A percentile compares a stretch with the other conserved stretches of the same genome.
Evolutionary conservation across 2,329 filamentous ascomycete genomes (phyloP).

Genomic region (Fusarium sp.): DNA sequence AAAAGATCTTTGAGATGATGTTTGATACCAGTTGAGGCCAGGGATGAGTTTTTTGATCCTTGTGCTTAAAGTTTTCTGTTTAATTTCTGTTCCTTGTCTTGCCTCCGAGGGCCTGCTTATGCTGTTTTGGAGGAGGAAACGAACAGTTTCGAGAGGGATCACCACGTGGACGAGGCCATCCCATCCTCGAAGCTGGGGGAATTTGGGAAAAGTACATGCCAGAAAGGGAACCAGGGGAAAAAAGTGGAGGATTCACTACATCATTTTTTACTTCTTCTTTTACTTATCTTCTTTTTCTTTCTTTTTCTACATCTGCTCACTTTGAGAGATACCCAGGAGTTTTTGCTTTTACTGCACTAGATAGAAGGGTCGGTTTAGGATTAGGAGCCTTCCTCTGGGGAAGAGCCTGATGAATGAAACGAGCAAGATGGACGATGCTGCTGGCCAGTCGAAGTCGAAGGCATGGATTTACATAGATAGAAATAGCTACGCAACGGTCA

Average conservation of each 20-base stretch:
- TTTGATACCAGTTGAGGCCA: slow-evolving; percentile 42
- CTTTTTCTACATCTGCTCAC: slow-evolving; percentile 41
- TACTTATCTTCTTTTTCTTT: slow-evolving; percentile 19
- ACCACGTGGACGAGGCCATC: slow-evolving; percentile 5
- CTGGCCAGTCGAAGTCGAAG: slow-evolving; percentile 43
- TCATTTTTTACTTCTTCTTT: slow-evolving; percentile 4
- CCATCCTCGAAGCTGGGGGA: slow-evolving; percentile 7
- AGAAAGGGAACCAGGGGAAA: slow-evolving; percentile 6
- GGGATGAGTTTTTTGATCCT: slow-evolving; percentile 18
- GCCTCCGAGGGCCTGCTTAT: slow-evolving; percentile 3
- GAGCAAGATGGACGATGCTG: slow-evolving; percentile 45
- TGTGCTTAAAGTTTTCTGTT: slow-evolving; percentile 34
- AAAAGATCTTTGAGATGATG: slow-evolving; percentile 39
- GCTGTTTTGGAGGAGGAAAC: slow-evolving; percentile 28
- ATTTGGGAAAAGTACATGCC: slow-evolving; percentile 20
- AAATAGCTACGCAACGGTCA: slow-evolving; percentile 37
- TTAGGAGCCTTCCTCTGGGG: slow-evolving; percentile 33
- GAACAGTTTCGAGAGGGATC: neutral
- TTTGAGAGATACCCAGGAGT: slow-evolving; percentile 45
- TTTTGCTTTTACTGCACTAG: slow-evolving; percentile 38
- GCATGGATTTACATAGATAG: slow-evolving; percentile 43
- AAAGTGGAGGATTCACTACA: slow-evolving; percentile 14
- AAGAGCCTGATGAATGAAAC: slow-evolving; percentile 44
- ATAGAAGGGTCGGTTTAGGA: slow-evolving; percentile 41
- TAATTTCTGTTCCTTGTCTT: slow-evolving; percentile 31